Conservation (phyloP, 2,329 filamentous ascomycete species). For the Colletotrichum kahawae region DNA sequence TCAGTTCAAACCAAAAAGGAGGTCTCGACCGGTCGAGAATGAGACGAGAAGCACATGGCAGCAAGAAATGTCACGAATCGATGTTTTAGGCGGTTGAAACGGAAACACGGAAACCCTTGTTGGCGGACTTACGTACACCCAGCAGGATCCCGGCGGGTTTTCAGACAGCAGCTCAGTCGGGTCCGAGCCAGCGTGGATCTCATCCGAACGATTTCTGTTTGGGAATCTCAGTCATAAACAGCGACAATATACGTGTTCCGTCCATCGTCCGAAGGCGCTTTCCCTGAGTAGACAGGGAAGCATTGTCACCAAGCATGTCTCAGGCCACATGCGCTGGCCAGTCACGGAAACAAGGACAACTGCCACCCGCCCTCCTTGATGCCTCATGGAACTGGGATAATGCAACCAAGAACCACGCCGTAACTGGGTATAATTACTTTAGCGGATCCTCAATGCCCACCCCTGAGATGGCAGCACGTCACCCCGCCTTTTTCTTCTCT, state of each 20-base stretch:
- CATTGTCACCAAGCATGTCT: slow-evolving; percentile 17
- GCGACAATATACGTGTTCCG: slow-evolving; percentile 11
- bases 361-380: slow-evolving; percentile 5
- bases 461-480: slow-evolving; percentile 16
- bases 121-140: neutral
- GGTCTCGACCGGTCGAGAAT: neutral
- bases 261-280: slow-evolving; percentile 14
- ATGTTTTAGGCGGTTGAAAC: slow-evolving; percentile 8
- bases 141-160: slow-evolving; percentile 1
- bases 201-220: slow-evolving; percentile 21
- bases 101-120: neutral
- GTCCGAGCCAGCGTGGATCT: slow-evolving; percentile 17
- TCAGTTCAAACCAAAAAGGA: slow-evolving; percentile 7
- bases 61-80: neutral
- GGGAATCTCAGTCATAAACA: slow-evolving; percentile 10
- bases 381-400: slow-evolving; percentile 4
- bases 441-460: slow-evolving; percentile 16
- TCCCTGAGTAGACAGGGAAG: slow-evolving; percentile 6
- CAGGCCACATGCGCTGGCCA: slow-evolving; percentile 11
- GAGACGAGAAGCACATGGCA: neutral
- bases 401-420: neutral
- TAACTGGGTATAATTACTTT: neutral
- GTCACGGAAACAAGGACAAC: slow-evolving; percentile 4
- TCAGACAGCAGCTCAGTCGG: slow-evolving; percentile 18
- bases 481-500: neutral